These are phyloP conservation scores for Hypericum perforatum DNA, from an alignment of 345 rosid species.

Conservation along the genomic window DNA sequence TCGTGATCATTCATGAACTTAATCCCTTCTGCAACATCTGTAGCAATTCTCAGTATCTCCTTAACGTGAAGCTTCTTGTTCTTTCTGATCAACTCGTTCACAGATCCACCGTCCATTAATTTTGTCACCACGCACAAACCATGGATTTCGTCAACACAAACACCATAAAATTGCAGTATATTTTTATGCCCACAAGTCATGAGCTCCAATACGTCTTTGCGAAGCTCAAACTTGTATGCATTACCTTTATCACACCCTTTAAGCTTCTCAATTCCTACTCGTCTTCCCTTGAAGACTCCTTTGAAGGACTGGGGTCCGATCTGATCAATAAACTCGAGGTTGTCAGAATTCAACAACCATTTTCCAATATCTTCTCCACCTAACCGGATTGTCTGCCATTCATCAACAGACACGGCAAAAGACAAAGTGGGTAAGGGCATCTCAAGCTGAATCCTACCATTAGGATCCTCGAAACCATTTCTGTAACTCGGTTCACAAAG, in stretches of 20 bases:
- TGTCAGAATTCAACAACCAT: constrained; percentile 74
- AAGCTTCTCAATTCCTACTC: constrained; percentile 78
- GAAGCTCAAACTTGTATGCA: constrained; percentile 67
- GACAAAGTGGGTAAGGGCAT: constrained; percentile 77
- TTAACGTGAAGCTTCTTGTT: constrained; percentile 70
- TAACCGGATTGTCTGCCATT: constrained; percentile 78
- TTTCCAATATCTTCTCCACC: constrained; percentile 63
- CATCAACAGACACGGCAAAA: constrained; percentile 58
- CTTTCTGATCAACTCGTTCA: constrained; percentile 61
- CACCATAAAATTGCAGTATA: constrained; percentile 70
- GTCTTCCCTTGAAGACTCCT: constrained; percentile 66
- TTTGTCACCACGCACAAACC: constrained; percentile 86
- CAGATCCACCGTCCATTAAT: constrained; percentile 90
- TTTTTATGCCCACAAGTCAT: constrained; percentile 92
- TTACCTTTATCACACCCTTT: constrained; percentile 97
- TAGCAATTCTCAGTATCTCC: constrained; percentile 63
- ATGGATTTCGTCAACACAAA: constrained; percentile 79
- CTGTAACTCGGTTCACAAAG: constrained; percentile 35
- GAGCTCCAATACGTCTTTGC: constrained; percentile 70
- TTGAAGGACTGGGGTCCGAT: constrained; percentile 52
- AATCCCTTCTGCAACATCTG: constrained; percentile 73
- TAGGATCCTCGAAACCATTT: constrained; percentile 37
- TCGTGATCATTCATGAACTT: constrained; percentile 83
- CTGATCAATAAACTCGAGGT: constrained; percentile 71
- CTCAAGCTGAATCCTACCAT: constrained; percentile 47